These are phyloP conservation scores for Rhododendron ferrugineum DNA, from an alignment of 148 eudicot genomes.

Conservation along the genomic window DNA sequence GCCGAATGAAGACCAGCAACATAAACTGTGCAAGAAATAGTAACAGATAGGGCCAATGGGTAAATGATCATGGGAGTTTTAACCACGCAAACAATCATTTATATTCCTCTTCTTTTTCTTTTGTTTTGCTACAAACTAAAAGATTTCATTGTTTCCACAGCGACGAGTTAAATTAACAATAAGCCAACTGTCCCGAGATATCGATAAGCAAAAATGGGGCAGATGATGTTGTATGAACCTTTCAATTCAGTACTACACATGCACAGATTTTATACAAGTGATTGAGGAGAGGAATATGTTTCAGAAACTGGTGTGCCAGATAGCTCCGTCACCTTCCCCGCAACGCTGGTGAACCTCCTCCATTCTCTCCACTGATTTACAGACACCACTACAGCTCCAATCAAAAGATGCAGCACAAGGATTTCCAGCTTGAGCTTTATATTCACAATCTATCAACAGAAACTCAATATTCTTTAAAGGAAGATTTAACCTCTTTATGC, in stretches of 20 bases:
- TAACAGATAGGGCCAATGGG: neutral
- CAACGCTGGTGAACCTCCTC: constrained; percentile 54
- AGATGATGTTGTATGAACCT: constrained; percentile 8
- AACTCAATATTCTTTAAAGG: neutral
- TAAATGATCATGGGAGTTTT: neutral
- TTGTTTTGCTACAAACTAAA: neutral
- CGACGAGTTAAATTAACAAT: neutral
- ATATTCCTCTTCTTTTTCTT: neutral
- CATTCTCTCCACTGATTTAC: constrained; percentile 61
- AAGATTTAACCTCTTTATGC: neutral
- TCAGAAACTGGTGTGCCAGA: constrained; percentile 47
- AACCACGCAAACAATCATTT: neutral
- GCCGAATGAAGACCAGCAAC: neutral
- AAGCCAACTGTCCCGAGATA: neutral
- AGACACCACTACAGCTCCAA: constrained; percentile 76
- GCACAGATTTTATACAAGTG: constrained; percentile 1
- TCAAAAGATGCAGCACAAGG: constrained; percentile 70
- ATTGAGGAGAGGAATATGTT: neutral
- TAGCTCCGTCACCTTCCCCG: constrained; percentile 60
- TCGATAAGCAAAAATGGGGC: constrained; percentile 14
- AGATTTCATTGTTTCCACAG: neutral
- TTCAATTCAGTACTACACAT: neutral
- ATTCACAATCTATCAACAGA: constrained; percentile 52
- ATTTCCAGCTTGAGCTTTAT: constrained; percentile 64
- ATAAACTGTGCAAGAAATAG: neutral